phyloP scores from a whole-genome alignment of 2,329 filamentous ascomycete genomes.

The Beauveria scarabaeidicola region DNA sequence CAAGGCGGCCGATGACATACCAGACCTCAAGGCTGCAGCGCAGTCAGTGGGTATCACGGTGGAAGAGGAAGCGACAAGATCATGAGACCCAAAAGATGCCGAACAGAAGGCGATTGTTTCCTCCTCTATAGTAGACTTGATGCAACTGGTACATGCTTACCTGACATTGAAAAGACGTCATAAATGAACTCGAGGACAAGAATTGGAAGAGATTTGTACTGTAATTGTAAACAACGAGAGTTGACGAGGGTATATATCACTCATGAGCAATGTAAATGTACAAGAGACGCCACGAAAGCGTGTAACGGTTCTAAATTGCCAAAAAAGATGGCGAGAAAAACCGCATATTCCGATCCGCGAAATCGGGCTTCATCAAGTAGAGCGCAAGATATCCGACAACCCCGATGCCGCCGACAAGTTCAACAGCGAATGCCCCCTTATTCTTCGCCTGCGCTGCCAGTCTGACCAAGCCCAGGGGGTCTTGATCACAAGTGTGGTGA shows the following conservation, averaged over 20 bases:
- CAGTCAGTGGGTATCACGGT: conserved; percentile 18
- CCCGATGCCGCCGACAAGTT: conserved; percentile 66
- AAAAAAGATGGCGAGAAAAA: conserved; percentile 8
- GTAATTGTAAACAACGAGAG: neutral
- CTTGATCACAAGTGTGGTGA: conserved; percentile 40
- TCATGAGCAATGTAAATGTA: neutral
- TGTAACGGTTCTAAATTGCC: neutral
- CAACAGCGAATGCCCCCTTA: conserved; percentile 58
- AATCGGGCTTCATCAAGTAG: conserved; percentile 39
- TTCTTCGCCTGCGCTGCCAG: conserved; percentile 58
- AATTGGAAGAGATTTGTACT: neutral
- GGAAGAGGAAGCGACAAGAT: neutral
- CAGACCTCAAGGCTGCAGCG: conserved; percentile 22
- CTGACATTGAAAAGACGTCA: too few relatives aligned
- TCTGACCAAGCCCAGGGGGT: conserved; percentile 71
- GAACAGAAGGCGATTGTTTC: too few relatives aligned
- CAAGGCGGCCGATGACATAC: conserved; percentile 23
- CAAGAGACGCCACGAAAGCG: neutral
- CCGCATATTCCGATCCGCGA: conserved; percentile 11
- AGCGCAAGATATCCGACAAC: conserved; percentile 64
- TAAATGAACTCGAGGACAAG: neutral
- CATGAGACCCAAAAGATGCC: neutral
- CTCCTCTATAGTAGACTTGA: too few relatives aligned
- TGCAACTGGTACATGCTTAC: too few relatives aligned
- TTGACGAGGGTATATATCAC: neutral